phyloP scores from a whole-genome alignment of 1,139 yeast genomes.

The Nakaseomyces nivariensis region DNA sequence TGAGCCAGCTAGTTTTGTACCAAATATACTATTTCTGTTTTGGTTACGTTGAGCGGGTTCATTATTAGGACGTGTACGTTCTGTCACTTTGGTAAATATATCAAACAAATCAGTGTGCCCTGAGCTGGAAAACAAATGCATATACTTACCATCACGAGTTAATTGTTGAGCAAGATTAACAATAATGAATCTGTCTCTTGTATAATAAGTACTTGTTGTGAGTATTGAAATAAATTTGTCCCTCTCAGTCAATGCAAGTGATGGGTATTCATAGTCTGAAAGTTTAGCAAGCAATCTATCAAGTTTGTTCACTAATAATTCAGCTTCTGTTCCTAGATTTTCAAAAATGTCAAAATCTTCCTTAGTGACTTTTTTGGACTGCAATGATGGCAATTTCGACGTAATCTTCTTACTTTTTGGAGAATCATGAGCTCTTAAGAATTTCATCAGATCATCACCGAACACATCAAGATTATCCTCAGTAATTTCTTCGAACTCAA shows the following conservation, averaged over 20 bases:
- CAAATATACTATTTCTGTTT: background rate
- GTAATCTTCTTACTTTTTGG: constrained; percentile 10
- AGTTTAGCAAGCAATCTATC: constrained; percentile 18
- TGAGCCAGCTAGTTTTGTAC: background rate
- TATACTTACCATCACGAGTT: background rate
- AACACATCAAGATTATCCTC: constrained; percentile 26
- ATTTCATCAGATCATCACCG: constrained; percentile 24
- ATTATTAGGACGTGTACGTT: background rate
- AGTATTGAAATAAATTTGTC: constrained; percentile 10
- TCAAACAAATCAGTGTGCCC: background rate
- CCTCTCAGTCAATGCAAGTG: constrained; percentile 12
- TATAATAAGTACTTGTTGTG: background rate
- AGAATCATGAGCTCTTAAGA: constrained; percentile 6
- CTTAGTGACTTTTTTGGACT: constrained; percentile 3
- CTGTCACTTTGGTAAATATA: background rate
- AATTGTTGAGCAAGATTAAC: background rate
- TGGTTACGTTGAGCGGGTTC: background rate
- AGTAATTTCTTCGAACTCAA: constrained; percentile 28
- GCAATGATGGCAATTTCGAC: constrained; percentile 5
- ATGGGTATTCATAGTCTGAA: constrained; percentile 23
- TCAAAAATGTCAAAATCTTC: constrained; percentile 9
- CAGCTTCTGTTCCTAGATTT: constrained; percentile 20
- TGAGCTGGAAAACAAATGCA: background rate
- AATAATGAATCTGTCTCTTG: background rate
- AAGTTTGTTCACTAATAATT: constrained; percentile 17